phyloP scores from a whole-genome alignment of 164 flowering plant species.

The Malania oleifera region DNA sequence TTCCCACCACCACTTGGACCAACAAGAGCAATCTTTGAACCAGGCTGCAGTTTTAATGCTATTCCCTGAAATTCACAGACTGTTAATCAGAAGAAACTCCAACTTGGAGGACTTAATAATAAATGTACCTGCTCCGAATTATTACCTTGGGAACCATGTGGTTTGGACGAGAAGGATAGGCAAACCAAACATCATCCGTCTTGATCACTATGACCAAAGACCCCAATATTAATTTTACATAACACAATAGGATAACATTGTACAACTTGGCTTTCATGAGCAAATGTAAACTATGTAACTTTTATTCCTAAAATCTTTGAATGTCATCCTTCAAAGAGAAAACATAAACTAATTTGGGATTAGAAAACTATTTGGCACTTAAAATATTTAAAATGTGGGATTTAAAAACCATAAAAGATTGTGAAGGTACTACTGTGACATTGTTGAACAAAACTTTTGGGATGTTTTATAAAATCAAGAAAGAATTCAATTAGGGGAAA shows the following conservation, averaged over 20 bases:
- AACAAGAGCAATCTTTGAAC: constrained; percentile 93
- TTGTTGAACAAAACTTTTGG: too few relatives aligned
- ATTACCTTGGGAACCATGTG: constrained; percentile 89
- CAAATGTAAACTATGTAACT: too few relatives aligned
- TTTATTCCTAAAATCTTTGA: neutral
- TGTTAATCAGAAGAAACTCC: neutral
- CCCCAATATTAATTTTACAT: too few relatives aligned
- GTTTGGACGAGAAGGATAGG: constrained; percentile 93
- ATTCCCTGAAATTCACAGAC: constrained; percentile 55
- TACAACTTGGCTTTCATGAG: too few relatives aligned
- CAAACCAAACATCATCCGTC: constrained; percentile 98
- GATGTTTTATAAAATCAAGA: too few relatives aligned
- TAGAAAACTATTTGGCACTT: too few relatives aligned
- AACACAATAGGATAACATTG: too few relatives aligned
- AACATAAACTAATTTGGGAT: neutral
- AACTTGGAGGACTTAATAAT: constrained; percentile 4
- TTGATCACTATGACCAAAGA: constrained; percentile 40
- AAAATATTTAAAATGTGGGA: too few relatives aligned
- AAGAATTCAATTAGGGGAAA: too few relatives aligned
- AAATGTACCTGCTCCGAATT: too few relatives aligned
- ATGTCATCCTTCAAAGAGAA: neutral
- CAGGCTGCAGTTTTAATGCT: constrained; percentile 65
- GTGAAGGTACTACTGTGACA: too few relatives aligned
- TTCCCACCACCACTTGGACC: constrained; percentile 99
- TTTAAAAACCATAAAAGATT: too few relatives aligned